Percentiles rank a stretch among this genome's conserved stretches.
phyloP scores from a whole-genome alignment of 768 basidiomycete genomes.

The Pleurotus platypus region DNA sequence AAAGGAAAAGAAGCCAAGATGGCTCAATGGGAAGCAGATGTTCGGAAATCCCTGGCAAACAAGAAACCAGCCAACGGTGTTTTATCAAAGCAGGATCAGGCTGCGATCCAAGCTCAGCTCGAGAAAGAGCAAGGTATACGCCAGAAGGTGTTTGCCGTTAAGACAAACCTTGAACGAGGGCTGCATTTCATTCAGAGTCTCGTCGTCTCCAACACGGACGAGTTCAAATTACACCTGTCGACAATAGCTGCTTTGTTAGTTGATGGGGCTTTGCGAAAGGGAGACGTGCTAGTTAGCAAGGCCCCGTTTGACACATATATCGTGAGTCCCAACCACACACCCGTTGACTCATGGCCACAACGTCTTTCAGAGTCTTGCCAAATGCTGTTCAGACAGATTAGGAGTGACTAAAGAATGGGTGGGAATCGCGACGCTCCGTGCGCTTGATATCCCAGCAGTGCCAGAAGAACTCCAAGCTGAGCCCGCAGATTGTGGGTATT shows the following conservation, averaged over 20 bases:
- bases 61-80: slow-evolving; percentile 63
- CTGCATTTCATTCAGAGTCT: slow-evolving; percentile 67
- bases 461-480: slow-evolving; percentile 75
- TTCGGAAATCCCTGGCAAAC: slow-evolving; percentile 77
- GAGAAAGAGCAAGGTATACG: slow-evolving; percentile 75
- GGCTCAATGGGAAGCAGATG: slow-evolving; percentile 92
- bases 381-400: slow-evolving; percentile 72
- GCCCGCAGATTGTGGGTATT: slow-evolving; percentile 52
- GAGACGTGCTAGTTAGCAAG: slow-evolving; percentile 58
- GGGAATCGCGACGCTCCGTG: slow-evolving; percentile 81
- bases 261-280: slow-evolving; percentile 56
- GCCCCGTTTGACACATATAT: slow-evolving; percentile 75
- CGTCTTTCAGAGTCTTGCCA: slow-evolving; percentile 54
- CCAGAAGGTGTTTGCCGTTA: slow-evolving; percentile 48
- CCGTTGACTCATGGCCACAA: neutral
- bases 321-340: slow-evolving; percentile 37
- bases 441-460: slow-evolving; percentile 58
- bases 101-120: slow-evolving; percentile 79
- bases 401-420: slow-evolving; percentile 67
- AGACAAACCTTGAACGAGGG: slow-evolving; percentile 59
- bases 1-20: slow-evolving; percentile 91
- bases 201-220: slow-evolving; percentile 42
- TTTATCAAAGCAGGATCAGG: slow-evolving; percentile 83
- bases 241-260: slow-evolving; percentile 58
- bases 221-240: slow-evolving; percentile 56